Conservation (phyloP, 2,329 filamentous ascomycete genomes). For the Diaporthe citri region DNA sequence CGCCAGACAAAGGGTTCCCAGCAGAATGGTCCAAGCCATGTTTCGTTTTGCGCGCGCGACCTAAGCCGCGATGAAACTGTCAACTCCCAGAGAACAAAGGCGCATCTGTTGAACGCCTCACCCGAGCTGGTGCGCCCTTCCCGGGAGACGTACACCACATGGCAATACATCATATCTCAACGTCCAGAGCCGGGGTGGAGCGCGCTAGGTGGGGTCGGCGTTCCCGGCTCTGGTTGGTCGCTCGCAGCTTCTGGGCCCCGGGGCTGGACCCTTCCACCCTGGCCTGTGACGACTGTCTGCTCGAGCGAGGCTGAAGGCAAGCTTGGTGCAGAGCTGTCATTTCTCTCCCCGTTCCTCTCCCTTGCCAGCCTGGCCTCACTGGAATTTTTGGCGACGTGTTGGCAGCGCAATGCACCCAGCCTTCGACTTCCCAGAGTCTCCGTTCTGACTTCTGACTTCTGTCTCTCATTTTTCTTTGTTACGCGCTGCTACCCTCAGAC, state of each 20-base stretch:
- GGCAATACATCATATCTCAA: constrained; percentile 34
- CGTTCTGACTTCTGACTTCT: constrained; percentile 5
- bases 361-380: constrained; percentile 39
- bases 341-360: constrained; percentile 34
- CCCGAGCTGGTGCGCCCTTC: constrained; percentile 1
- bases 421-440: constrained; percentile 3
- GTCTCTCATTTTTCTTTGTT: constrained; percentile 20
- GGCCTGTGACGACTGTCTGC: constrained; percentile 24
- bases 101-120: constrained; percentile 20
- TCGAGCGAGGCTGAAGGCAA: constrained; percentile 35
- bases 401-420: constrained; percentile 32
- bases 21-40: constrained; percentile 29
- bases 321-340: constrained; percentile 40
- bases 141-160: constrained; percentile 2
- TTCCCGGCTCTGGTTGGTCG: constrained; percentile 22
- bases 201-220: constrained; percentile 14
- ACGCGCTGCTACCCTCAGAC: constrained; percentile 25
- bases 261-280: neutral
- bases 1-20: constrained; percentile 30
- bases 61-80: constrained; percentile 27
- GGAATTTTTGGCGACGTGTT: constrained; percentile 39
- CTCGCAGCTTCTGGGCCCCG: neutral
- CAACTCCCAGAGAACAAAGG: constrained; percentile 28
- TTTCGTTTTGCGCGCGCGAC: constrained; percentile 26
- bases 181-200: constrained; percentile 8